Percentiles rank a stretch among this genome's conserved stretches.
Evolutionary conservation across 371 early-diverging fungal genomes (phyloP).

Genomic region (Basidiobolus meristosporus): DNA sequence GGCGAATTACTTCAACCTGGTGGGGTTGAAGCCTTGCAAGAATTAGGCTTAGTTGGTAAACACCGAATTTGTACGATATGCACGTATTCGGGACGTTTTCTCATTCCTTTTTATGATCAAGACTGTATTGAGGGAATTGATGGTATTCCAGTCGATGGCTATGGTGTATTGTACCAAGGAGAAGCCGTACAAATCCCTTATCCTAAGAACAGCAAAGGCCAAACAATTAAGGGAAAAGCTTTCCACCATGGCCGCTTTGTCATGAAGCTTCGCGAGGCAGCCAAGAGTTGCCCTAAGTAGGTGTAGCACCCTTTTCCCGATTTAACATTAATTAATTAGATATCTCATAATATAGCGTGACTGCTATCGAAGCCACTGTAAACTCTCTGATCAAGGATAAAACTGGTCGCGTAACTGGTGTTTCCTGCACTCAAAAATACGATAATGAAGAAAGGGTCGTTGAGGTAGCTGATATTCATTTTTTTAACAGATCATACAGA

Average conservation of each 20-base stretch:
- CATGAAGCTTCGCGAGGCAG: slow-evolving; percentile 56
- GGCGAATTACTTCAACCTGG: slow-evolving; percentile 93
- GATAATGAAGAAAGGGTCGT: slow-evolving; percentile 3
- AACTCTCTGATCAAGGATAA: slow-evolving; percentile 19
- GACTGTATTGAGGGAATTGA: slow-evolving; percentile 72
- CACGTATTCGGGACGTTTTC: too few relatives aligned
- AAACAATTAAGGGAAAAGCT: slow-evolving; percentile 35
- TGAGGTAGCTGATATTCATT: too few relatives aligned
- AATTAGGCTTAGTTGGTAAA: slow-evolving; percentile 47
- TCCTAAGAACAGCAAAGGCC: slow-evolving; percentile 19
- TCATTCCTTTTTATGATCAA: slow-evolving; percentile 7
- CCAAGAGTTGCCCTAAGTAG: slow-evolving; percentile 29
- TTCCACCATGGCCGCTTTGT: slow-evolving; percentile 93
- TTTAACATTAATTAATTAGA: too few relatives aligned
- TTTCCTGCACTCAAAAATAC: slow-evolving; percentile 6
- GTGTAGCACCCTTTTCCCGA: too few relatives aligned
- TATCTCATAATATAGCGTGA: too few relatives aligned
- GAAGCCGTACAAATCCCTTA: slow-evolving; percentile 40
- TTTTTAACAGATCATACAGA: too few relatives aligned
- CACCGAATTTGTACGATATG: too few relatives aligned
- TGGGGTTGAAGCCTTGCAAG: slow-evolving; percentile 58
- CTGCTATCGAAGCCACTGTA: slow-evolving; percentile 55
- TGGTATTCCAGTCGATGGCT: slow-evolving; percentile 72
- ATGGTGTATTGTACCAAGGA: slow-evolving; percentile 44
- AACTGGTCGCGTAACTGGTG: slow-evolving; percentile 26